Base-by-base conservation (phyloP, 2,329 filamentous ascomycete species). In the Botrytis squamosa region DNA sequence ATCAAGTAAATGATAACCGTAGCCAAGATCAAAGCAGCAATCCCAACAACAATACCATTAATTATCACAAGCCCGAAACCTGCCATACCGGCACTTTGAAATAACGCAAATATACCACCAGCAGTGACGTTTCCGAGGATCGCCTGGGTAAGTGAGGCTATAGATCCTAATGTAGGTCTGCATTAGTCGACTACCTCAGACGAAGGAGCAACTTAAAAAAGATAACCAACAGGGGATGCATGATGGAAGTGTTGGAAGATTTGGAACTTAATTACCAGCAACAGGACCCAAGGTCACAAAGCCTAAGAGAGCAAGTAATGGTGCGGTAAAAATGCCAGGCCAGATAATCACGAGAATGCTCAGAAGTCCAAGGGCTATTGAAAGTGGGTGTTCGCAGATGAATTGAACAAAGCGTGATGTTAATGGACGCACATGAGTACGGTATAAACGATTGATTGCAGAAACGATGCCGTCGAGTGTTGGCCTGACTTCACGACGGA, bases 21-120 rank as follows among this genome's bases (percentile, higher is more conserved):
- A 59, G 29, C 44, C 36, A 68, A 18, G 40, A 22, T 6, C 16
- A 5, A 57, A 33, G 10, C 10, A 18, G 65, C 25, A 8, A 40
- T 14, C 10, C 8, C 16, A 49, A 38, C 6, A 46, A n/a, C 22
- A 49, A 52, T 9, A 18, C 16, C 10, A 20, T 22, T 10, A 33
- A 71, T 8, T 18, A 25, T 2, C 33, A 10, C 12, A 20, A 65
- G 20, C 1, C 69, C 59, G 7, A 4, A 25, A 1, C 59, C 69
- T 40, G 12, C 42, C 69, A 65, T 71, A 4, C 33, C 69, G 3
- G 33, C 57, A 33, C 69, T 71, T 46, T 71, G 42, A 5, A 65
- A 33, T 12, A 25, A 40, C 42, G 59, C 33, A 42, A 71, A 71
- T 8, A 65, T 16, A 33, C 59, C 25, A 64, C 33, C 42, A 25